phyloP scores from a whole-genome alignment of 371 early-diverging fungal genomes.

The Saksenaea oblongispora region DNA sequence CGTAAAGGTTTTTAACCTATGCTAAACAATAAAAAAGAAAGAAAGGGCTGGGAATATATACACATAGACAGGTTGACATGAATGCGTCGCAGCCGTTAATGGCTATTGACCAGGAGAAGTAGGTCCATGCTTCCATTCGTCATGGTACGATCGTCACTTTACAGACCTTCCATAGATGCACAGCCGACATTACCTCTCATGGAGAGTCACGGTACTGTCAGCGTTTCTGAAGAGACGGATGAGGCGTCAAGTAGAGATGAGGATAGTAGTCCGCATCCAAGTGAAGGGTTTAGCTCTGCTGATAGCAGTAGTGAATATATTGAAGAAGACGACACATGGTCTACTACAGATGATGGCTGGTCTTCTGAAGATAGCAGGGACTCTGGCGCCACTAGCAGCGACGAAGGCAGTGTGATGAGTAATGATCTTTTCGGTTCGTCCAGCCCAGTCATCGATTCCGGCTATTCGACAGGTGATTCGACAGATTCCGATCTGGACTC shows the following conservation, averaged over 20 bases:
- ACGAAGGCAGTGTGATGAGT: not conserved
- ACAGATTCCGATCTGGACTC: constrained; percentile 43
- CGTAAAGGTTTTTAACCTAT: not conserved
- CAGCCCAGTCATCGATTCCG: not conserved
- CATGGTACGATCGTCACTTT: too few relatives aligned
- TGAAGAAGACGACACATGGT: too few relatives aligned
- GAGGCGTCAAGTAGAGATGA: too few relatives aligned
- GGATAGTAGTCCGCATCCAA: too few relatives aligned
- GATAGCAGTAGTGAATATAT: too few relatives aligned
- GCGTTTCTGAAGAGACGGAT: not conserved
- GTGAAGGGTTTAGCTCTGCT: too few relatives aligned
- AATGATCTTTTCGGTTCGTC: not conserved
- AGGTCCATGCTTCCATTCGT: not conserved
- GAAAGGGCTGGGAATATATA: not conserved
- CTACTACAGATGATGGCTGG: not conserved
- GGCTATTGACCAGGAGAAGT: not conserved
- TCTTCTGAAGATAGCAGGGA: not conserved
- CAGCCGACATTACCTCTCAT: not conserved
- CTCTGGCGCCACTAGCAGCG: not conserved
- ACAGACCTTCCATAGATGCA: too few relatives aligned
- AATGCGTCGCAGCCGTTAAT: not conserved
- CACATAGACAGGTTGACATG: not conserved
- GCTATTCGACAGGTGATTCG: constrained; percentile 46
- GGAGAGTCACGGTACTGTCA: not conserved
- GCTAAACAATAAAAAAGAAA: not conserved